Evolutionary conservation across 1,139 yeast genomes (phyloP).

Genomic region (Diutina rugosa): DNA sequence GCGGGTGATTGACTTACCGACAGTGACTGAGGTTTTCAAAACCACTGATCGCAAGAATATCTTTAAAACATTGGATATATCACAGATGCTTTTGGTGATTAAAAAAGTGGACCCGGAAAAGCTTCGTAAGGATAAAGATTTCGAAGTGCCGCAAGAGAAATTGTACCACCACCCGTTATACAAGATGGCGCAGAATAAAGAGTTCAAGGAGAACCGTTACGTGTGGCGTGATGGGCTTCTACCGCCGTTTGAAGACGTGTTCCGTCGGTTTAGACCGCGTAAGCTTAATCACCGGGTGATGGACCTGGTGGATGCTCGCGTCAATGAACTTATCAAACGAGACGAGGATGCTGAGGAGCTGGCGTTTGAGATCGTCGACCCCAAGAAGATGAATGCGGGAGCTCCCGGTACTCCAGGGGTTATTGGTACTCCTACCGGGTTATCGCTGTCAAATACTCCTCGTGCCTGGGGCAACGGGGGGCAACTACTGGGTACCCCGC

Average conservation of each 20-base stretch:
- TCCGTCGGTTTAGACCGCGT: slow-evolving; percentile 36
- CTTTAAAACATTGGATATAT: slow-evolving; percentile 74
- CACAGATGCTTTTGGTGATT: slow-evolving; percentile 74
- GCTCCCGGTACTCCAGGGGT: background rate
- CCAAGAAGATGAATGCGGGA: slow-evolving; percentile 8
- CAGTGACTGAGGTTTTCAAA: slow-evolving; percentile 77
- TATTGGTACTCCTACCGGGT: background rate
- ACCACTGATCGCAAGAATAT: slow-evolving; percentile 83
- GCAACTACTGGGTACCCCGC: background rate
- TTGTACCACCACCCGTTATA: slow-evolving; percentile 34
- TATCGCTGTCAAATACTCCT: background rate
- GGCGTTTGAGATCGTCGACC: slow-evolving; percentile 64
- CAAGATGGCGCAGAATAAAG: slow-evolving; percentile 26
- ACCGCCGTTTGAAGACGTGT: slow-evolving; percentile 49
- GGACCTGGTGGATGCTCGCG: slow-evolving; percentile 55
- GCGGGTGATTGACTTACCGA: slow-evolving; percentile 79
- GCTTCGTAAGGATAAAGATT: slow-evolving; percentile 25
- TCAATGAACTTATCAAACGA: slow-evolving; percentile 17
- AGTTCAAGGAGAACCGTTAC: slow-evolving; percentile 26
- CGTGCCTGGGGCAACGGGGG: background rate
- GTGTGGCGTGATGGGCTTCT: slow-evolving; percentile 71
- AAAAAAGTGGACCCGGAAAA: slow-evolving; percentile 39
- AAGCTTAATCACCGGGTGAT: slow-evolving; percentile 38
- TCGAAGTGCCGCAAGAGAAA: slow-evolving; percentile 26
- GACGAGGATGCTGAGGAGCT: slow-evolving; percentile 83